Conservation (phyloP, 306 rosid genomes). For the Rubus parviflorus region DNA sequence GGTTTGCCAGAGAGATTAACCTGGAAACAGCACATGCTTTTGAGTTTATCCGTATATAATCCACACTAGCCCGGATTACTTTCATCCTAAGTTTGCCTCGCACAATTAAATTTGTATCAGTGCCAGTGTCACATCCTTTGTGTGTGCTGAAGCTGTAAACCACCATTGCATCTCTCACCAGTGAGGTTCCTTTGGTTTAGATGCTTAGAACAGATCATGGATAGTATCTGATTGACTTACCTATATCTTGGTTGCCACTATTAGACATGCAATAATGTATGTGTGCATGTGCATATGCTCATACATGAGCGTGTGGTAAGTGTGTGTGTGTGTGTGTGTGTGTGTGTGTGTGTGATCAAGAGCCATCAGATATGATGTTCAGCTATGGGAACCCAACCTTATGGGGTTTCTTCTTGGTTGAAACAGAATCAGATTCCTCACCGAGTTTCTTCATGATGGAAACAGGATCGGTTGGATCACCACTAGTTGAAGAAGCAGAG, state of each 20-base stretch:
- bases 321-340: conserved; percentile 13
- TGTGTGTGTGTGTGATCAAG: conserved; percentile 10
- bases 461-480: conserved; percentile 37
- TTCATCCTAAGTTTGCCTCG: background rate
- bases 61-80: background rate
- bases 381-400: conserved; percentile 57
- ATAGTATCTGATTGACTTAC: conserved; percentile 17
- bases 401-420: conserved; percentile 55
- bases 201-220: conserved; percentile 19
- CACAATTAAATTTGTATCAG: background rate
- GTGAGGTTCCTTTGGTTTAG: conserved; percentile 1
- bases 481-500: conserved; percentile 27
- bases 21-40: conserved; percentile 5
- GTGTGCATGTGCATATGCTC: background rate
- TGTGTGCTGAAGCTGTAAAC: conserved; percentile 22
- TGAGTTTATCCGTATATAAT: background rate
- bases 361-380: conserved; percentile 20
- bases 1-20: conserved; percentile 12
- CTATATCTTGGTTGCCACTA: conserved; percentile 10
- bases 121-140: conserved; percentile 5
- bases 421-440: conserved; percentile 30
- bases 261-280: background rate
- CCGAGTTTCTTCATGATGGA: conserved; percentile 29
- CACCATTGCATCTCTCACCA: conserved; percentile 7
- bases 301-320: conserved; percentile 3